Percentiles rank a stretch among this genome's conserved stretches.
Evolutionary conservation across 2,329 filamentous ascomycete species (phyloP).

Genomic region (Ophiostoma angusticollis): DNA sequence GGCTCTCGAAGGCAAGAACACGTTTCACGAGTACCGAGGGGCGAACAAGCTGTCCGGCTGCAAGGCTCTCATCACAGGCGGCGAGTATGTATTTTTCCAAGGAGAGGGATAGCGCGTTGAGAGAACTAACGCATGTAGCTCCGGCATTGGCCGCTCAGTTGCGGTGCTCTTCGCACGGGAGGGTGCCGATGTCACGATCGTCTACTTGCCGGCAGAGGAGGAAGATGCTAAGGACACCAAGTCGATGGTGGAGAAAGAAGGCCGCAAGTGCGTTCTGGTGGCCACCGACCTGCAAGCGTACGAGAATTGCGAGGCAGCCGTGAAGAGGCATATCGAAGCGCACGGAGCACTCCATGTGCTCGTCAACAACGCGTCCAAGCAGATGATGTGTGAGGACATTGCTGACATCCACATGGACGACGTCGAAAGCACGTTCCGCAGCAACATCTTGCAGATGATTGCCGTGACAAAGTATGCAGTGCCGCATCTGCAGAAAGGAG

Average conservation of each 20-base stretch:
- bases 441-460: constrained; percentile 74
- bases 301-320: too few species aligned
- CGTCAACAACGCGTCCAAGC: constrained; percentile 61
- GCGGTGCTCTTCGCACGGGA: constrained; percentile 38
- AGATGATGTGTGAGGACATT: constrained; percentile 63
- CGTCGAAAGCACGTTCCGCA: constrained; percentile 68
- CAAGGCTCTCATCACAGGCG: constrained; percentile 42
- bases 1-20: constrained; percentile 26
- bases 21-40: constrained; percentile 27
- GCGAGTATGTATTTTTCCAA: too few species aligned
- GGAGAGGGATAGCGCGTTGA: too few species aligned
- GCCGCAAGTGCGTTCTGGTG: constrained; percentile 51
- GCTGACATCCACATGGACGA: constrained; percentile 62
- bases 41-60: constrained; percentile 35
- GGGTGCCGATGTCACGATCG: constrained; percentile 56
- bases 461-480: constrained; percentile 72
- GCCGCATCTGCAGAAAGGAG: too few species aligned
- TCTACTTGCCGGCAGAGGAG: constrained; percentile 64
- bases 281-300: constrained; percentile 57
- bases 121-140: too few species aligned
- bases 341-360: constrained; percentile 59
- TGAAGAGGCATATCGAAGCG: too few species aligned
- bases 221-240: constrained; percentile 65
- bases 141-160: neutral
- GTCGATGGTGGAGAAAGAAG: constrained; percentile 52